Percentiles rank a stretch among this genome's conserved stretches.
Evolutionary conservation across 371 early-diverging fungal species (phyloP).

Genomic region (Mucor indicus): DNA sequence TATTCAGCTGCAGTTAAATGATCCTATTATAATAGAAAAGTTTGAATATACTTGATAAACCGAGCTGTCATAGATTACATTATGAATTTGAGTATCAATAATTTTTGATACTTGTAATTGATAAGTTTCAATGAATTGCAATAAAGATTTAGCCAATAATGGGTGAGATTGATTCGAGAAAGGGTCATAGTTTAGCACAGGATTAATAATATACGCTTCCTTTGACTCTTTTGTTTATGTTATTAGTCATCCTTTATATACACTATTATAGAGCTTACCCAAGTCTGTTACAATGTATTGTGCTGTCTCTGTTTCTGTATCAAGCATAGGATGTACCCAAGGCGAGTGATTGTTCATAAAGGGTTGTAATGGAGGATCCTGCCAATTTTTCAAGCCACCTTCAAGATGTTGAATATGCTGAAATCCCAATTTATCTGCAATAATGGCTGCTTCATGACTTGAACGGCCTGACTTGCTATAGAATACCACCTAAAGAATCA

Average conservation of each 20-base stretch:
- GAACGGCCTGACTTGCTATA: slow-evolving; percentile 44
- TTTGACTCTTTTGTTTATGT: slow-evolving; percentile 20
- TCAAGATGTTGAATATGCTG: slow-evolving; percentile 28
- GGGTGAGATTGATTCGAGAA: slow-evolving; percentile 26
- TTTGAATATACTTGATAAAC: no score
- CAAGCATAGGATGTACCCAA: slow-evolving; percentile 44
- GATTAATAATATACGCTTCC: slow-evolving; percentile 44
- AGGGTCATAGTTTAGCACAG: slow-evolving; percentile 44
- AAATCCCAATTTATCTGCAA: slow-evolving; percentile 30
- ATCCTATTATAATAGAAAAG: no score
- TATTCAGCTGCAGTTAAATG: slow-evolving; percentile 42
- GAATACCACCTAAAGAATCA: slow-evolving; percentile 28
- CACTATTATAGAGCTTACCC: slow-evolving; percentile 9
- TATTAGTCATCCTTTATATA: neutral
- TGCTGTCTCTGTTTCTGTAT: slow-evolving; percentile 43
- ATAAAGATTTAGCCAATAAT: slow-evolving; percentile 22
- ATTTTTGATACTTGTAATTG: slow-evolving; percentile 38
- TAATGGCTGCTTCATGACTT: slow-evolving; percentile 28
- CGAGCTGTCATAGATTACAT: no score
- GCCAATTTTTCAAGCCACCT: slow-evolving; percentile 39
- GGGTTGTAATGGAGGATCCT: slow-evolving; percentile 25
- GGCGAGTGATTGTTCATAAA: slow-evolving; percentile 46
- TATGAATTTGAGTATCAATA: slow-evolving; percentile 50
- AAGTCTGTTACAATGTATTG: slow-evolving; percentile 43
- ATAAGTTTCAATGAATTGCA: slow-evolving; percentile 28